Conservation (phyloP, 1,139 yeast species). For the Candida sp. region DNA sequence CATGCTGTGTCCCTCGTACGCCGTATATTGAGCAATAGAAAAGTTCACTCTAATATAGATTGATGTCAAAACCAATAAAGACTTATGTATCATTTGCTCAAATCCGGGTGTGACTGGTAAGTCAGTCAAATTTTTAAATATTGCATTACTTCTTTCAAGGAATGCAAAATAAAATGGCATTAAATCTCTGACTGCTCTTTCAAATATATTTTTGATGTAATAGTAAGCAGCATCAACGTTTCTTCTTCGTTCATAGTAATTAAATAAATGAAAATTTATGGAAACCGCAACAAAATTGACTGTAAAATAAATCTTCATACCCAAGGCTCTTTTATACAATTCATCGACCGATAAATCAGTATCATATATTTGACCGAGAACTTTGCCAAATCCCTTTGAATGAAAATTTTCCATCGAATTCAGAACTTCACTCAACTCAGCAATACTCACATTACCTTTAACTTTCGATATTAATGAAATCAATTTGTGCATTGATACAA, state of each 20-base stretch:
- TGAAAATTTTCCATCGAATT: slow-evolving; percentile 15
- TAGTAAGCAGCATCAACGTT: slow-evolving; percentile 22
- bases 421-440: slow-evolving; percentile 14
- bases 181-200: slow-evolving; percentile 21
- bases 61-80: slow-evolving; percentile 21
- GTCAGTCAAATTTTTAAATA: slow-evolving; percentile 23
- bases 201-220: slow-evolving; percentile 27
- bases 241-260: slow-evolving; percentile 29
- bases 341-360: not conserved
- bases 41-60: slow-evolving; percentile 18
- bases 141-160: slow-evolving; percentile 16
- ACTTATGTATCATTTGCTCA: slow-evolving; percentile 28
- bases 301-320: slow-evolving; percentile 20
- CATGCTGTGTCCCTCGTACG: slow-evolving; percentile 8
- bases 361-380: slow-evolving; percentile 7
- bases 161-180: slow-evolving; percentile 30
- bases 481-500: slow-evolving; percentile 15
- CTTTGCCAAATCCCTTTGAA: slow-evolving; percentile 10
- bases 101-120: slow-evolving; percentile 34
- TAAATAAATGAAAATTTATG: slow-evolving; percentile 31
- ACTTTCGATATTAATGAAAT: slow-evolving; percentile 17
- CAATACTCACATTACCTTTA: slow-evolving; percentile 15
- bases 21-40: slow-evolving; percentile 7
- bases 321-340: slow-evolving; percentile 11
- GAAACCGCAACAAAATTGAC: slow-evolving; percentile 18